Conservation (phyloP, 2,329 filamentous ascomycete genomes). For the Diaporthe sp. region DNA sequence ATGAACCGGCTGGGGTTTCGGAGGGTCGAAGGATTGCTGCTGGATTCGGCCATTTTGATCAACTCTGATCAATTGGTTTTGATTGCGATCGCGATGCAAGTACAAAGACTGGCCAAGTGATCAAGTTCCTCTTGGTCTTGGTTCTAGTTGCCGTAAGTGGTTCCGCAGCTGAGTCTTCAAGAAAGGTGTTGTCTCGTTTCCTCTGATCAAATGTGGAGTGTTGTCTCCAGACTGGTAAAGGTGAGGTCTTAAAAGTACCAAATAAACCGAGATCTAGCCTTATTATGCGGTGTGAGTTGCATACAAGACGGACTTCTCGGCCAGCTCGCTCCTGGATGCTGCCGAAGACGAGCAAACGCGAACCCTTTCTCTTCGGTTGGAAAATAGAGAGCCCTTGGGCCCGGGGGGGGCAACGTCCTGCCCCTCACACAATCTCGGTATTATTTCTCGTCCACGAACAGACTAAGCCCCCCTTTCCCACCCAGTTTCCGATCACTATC, state of each 20-base stretch:
- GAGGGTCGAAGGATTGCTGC: background rate
- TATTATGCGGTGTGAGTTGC: background rate
- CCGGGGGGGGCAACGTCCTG: background rate
- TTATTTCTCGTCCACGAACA: background rate
- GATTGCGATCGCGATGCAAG: too few species aligned
- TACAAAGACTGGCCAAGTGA: background rate
- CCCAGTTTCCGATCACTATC: background rate
- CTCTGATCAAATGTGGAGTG: background rate
- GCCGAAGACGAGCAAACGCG: background rate
- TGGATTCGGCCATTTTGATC: conserved; percentile 25
- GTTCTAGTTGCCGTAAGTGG: background rate
- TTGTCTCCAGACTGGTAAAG: background rate
- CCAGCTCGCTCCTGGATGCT: background rate
- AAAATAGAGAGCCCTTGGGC: background rate
- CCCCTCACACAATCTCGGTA: background rate
- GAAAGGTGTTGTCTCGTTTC: background rate
- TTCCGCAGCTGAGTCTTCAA: background rate
- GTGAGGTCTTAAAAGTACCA: background rate
- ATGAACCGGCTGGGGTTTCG: conserved; percentile 42
- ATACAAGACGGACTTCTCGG: background rate
- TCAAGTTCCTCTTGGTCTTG: background rate
- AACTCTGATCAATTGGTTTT: background rate
- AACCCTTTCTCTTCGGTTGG: background rate
- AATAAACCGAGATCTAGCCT: background rate
- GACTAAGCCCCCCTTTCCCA: background rate